Base-by-base conservation (phyloP, 805 yeast genomes). In the Clavispora vitiphila region DNA sequence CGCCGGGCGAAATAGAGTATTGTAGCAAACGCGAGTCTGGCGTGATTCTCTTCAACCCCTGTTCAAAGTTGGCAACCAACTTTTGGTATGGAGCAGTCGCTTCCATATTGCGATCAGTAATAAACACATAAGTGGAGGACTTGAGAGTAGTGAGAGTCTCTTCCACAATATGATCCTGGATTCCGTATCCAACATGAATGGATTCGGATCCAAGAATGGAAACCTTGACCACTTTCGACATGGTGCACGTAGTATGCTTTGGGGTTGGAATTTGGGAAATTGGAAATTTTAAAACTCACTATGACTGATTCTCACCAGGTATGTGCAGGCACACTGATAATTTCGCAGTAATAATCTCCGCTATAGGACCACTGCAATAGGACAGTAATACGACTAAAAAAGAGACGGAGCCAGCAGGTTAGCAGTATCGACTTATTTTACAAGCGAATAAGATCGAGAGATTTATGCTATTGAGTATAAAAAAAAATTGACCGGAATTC, bases 91-190 rank as follows among this genome's bases (percentile, higher is more conserved):
- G 83, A 21, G 78, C 77, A n/a, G 83, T 77, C 46, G 77, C 68
- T 31, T 72, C 78, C 55, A 93, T 74, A 65, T 93, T 87, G 22
- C 85, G 67, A 64, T 93, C 99, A 29, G 96, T 87, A 49, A 93
- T 77, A 46, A 93, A 71, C 45, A 90, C 96, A 67, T 93, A 93
- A 9, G 98, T 91, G 5, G 97, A 88, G 6, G 97, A 86, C 38
- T 81, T 76, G 54, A 82, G 72, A 24, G 72, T 71, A 8, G 63
- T 54, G 27, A 89, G 69, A 35, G 83, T 77, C 49, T 86, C 86
- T 7, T 70, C 61, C 43, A 87, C 85, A 41, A 91, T 81, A 55
- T 86, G 90, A 44, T 75, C 71, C 52, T 78, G 81, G 52, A 90
- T 81, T 40, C 82, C 77, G 68, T 81, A 88, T 27, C 99, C 99